Evolutionary conservation across 768 basidiomycete species (phyloP), one percentile per base, ranked within the genome.

Genomic region (Leccinum boreale): DNA sequence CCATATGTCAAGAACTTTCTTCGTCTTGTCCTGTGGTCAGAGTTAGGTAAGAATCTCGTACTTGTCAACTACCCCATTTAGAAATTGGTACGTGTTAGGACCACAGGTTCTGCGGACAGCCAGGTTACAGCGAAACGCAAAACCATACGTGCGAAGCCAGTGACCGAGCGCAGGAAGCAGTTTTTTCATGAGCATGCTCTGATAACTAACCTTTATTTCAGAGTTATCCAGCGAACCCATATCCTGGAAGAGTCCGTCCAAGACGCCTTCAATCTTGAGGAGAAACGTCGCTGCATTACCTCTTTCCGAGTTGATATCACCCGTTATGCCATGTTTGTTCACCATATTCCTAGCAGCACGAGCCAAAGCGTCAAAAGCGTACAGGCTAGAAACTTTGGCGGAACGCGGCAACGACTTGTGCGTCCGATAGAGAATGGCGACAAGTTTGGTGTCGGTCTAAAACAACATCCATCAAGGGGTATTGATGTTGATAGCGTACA

Each of bases 1-100:
- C 96, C 96, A 99, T 68, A 99, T 98, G 77, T 98, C 97, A 74
- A 96, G 85, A 68, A 99, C 86, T 75, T 98, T 98, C 80, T 89
- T 89, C 48, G 91, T 83, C 78, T 99, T 99, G 79, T 97, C 96
- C 95, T 98, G 80, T 74, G 70, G 58, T 70, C 60, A 62, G 60
- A 75, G 65, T 68, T 68, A 67, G 62, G 68, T 73, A 71, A 73
- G 65, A 70, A 70, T 55, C 56, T 61, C 61, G 63, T 65, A 62
- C 61, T 57, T 61, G 79, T 84, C 74, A 58, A 83, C 79, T 75
- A 73, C 67, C 70, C 66, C 68, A 70, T 65, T 24, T 7, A 52
- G 50, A 56, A 44, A 59, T 51, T 51, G 35, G 44, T 55, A 70
- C 70, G 67, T 73, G 70, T 71, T 60, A 57, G 63, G 58, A 70